A percentile compares a stretch with the other conserved stretches of the same genome.
phyloP scores from a whole-genome alignment of 192 early-diverging fungal genomes.

The Coemansia sp. region DNA sequence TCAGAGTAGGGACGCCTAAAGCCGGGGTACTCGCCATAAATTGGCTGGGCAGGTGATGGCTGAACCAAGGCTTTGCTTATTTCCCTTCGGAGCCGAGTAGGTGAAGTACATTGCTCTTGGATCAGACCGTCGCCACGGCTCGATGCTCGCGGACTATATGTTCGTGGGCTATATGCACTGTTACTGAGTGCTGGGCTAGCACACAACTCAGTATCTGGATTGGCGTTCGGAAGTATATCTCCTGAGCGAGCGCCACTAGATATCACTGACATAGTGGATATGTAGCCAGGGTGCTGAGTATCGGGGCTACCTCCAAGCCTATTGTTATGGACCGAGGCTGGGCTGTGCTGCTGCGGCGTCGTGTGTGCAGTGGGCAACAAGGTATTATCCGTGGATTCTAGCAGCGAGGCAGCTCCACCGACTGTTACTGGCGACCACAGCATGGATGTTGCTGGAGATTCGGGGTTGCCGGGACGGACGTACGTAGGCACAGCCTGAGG shows the following conservation, averaged over 20 bases:
- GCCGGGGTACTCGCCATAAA: neutral
- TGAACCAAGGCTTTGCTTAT: neutral
- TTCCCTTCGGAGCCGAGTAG: neutral
- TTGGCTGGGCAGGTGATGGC: neutral
- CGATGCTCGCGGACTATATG: neutral
- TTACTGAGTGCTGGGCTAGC: neutral
- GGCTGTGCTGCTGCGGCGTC: constrained; percentile 23
- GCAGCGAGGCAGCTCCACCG: neutral
- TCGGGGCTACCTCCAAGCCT: constrained; percentile 14
- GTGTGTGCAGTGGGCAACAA: neutral
- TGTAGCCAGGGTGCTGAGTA: constrained; percentile 9
- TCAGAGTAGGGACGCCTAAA: neutral
- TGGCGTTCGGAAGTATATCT: neutral
- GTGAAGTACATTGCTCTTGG: constrained; percentile 3
- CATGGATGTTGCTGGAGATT: neutral
- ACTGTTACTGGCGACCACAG: constrained; percentile 7
- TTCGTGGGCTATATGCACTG: neutral
- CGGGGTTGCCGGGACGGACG: neutral
- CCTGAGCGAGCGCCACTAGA: neutral
- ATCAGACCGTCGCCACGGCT: neutral
- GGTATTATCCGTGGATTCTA: neutral
- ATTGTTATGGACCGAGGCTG: constrained; percentile 15
- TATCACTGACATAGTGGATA: constrained; percentile 3
- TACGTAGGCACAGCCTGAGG: neutral
- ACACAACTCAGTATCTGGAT: neutral